These are phyloP conservation scores for Monilinia aucupariae DNA, from an alignment of 2,329 filamentous ascomycete genomes.

Conservation along the genomic window DNA sequence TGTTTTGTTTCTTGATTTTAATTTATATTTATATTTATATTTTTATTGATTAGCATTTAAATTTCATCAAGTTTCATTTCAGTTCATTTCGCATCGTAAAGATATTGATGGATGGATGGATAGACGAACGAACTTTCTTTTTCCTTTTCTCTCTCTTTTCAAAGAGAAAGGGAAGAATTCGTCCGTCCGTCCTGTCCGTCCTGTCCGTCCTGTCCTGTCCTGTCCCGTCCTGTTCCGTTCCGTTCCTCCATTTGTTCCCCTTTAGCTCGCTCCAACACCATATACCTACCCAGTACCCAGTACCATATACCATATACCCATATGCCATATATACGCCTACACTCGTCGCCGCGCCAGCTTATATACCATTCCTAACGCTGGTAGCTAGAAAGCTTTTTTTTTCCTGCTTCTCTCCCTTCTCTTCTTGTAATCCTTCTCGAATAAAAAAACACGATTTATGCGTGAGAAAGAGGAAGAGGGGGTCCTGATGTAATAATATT, in stretches of 20 bases:
- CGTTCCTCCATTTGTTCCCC: too few species aligned
- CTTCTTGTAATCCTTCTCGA: background rate
- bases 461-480: too few species aligned
- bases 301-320: background rate
- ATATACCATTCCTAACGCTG: slow-evolving; percentile 9
- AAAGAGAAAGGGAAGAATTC: too few species aligned
- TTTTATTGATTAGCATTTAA: background rate
- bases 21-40: background rate
- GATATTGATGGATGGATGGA: background rate
- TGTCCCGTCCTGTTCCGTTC: too few species aligned
- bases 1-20: too few species aligned
- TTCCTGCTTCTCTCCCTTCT: background rate
- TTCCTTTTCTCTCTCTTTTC: background rate
- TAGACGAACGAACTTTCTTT: background rate
- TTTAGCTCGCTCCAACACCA: background rate
- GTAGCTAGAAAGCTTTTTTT: background rate
- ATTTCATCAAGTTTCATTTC: slow-evolving; percentile 5
- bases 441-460: too few species aligned
- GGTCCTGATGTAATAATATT: background rate
- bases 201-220: too few species aligned
- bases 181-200: too few species aligned
- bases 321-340: background rate
- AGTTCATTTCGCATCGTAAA: background rate
- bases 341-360: slow-evolving; percentile 5
- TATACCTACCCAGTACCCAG: background rate